Evolutionary conservation across 805 yeast genomes (phyloP).

Genomic region (Starmerella gropengiesseri): DNA sequence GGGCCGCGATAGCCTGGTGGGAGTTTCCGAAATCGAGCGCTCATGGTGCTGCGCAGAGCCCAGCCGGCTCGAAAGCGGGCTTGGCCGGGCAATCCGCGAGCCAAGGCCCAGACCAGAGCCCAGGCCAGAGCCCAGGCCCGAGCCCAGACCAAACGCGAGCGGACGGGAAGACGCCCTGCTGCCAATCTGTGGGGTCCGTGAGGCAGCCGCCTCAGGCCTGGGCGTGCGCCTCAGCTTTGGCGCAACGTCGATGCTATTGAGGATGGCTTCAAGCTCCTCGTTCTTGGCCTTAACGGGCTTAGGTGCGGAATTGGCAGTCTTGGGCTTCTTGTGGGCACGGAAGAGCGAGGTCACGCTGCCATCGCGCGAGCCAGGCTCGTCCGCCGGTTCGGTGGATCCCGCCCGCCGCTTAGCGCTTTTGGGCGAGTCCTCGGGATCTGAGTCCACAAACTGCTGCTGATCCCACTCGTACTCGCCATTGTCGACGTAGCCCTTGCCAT

Average conservation of each 20-base stretch:
- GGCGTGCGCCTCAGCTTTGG: constrained; percentile 1
- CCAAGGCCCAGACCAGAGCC: constrained; percentile 5
- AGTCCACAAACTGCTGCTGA: constrained; percentile 32
- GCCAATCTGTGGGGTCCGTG: neutral
- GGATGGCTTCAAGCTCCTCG: constrained; percentile 10
- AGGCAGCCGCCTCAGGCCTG: neutral
- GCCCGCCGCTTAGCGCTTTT: constrained; percentile 22
- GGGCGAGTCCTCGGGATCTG: constrained; percentile 16
- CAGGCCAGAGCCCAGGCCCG: constrained; percentile 7
- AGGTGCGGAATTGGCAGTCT: neutral
- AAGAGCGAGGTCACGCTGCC: constrained; percentile 33
- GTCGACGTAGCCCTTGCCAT: constrained; percentile 88
- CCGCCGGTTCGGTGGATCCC: constrained; percentile 20
- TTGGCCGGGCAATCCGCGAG: neutral
- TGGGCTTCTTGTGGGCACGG: constrained; percentile 10
- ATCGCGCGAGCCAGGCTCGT: constrained; percentile 29
- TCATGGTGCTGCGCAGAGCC: neutral
- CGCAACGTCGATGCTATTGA: constrained; percentile 8
- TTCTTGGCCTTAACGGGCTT: constrained; percentile 1
- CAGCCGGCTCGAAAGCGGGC: neutral
- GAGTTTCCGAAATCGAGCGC: constrained; percentile 3
- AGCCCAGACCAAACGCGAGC: constrained; percentile 7
- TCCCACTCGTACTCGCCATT: constrained; percentile 91
- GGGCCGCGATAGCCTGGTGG: constrained; percentile 3
- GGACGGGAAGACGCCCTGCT: neutral